A percentile compares a stretch with the other conserved stretches of the same genome.
phyloP scores from a whole-genome alignment of 225 moss, liverwort and hornwort genomes.

The Takakia lepidozioides region DNA sequence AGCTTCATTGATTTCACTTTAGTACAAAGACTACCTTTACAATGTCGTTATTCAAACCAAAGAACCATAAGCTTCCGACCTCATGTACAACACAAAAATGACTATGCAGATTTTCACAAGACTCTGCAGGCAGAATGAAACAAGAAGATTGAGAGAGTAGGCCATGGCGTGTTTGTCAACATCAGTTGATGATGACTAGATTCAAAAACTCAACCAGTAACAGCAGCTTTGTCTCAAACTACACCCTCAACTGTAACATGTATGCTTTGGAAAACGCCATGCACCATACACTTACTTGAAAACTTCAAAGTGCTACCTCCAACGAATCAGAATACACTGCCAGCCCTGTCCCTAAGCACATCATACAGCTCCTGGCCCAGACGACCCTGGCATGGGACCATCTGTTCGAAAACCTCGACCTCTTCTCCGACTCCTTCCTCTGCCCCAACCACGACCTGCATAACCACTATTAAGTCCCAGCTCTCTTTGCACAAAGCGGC shows the following conservation, averaged over 20 bases:
- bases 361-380: slow-evolving; percentile 20
- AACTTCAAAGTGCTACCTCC: slow-evolving; percentile 39
- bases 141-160: slow-evolving; percentile 3
- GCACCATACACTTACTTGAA: slow-evolving; percentile 24
- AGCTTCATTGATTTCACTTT: no score
- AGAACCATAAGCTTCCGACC: no score
- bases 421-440: slow-evolving; percentile 89
- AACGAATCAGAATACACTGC: slow-evolving; percentile 35
- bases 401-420: slow-evolving; percentile 91
- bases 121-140: slow-evolving; percentile 2
- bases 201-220: slow-evolving; percentile 46
- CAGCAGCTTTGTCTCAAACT: slow-evolving; percentile 42
- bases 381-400: slow-evolving; percentile 51
- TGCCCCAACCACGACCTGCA: slow-evolving; percentile 52
- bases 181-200: slow-evolving; percentile 48
- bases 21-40: no score
- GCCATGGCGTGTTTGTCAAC: not conserved
- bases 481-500: slow-evolving; percentile 4
- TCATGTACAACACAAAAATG: slow-evolving; percentile 1
- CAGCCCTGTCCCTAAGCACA: no score
- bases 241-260: slow-evolving; percentile 24
- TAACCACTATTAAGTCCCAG: not conserved
- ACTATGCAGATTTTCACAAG: slow-evolving; percentile 3
- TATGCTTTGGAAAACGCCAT: slow-evolving; percentile 31
- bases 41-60: no score